These are phyloP conservation scores for Hemileccinum rubropunctum DNA, from an alignment of 768 basidiomycete species.

Conservation along the genomic window DNA sequence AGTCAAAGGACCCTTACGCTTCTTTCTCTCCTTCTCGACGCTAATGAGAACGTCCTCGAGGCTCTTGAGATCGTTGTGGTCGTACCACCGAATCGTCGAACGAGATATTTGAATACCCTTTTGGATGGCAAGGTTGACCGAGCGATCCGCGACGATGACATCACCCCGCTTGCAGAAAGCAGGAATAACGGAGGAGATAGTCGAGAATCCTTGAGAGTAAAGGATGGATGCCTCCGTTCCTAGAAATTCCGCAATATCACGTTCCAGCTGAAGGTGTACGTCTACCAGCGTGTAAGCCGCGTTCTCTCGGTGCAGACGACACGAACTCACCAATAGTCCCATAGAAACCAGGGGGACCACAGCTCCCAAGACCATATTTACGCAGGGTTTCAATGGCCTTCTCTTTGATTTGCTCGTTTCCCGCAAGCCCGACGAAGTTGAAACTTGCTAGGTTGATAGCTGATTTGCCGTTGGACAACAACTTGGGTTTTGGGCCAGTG, in stretches of 20 bases:
- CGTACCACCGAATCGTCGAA: conserved; percentile 90
- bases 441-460: conserved; percentile 84
- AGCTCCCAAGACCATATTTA: conserved; percentile 91
- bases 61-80: conserved; percentile 91
- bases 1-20: conserved; percentile 77
- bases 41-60: conserved; percentile 83
- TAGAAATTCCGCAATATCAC: conserved; percentile 86
- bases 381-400: conserved; percentile 79
- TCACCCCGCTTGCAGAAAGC: conserved; percentile 98
- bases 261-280: conserved; percentile 87
- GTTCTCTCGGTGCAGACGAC: not conserved
- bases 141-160: conserved; percentile 96
- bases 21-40: conserved; percentile 86
- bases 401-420: conserved; percentile 84
- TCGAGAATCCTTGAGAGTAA: conserved; percentile 92
- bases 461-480: conserved; percentile 67
- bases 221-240: conserved; percentile 87
- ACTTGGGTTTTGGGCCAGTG: conserved; percentile 79
- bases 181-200: conserved; percentile 90
- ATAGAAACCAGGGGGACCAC: conserved; percentile 97
- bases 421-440: conserved; percentile 89
- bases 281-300: conserved; percentile 45
- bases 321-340: conserved; percentile 79
- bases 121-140: conserved; percentile 93
- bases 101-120: conserved; percentile 94